Evolutionary conservation across 306 rosid species (phyloP), one percentile per base, ranked within the genome.

Genomic region (Cucumis cinereus): DNA sequence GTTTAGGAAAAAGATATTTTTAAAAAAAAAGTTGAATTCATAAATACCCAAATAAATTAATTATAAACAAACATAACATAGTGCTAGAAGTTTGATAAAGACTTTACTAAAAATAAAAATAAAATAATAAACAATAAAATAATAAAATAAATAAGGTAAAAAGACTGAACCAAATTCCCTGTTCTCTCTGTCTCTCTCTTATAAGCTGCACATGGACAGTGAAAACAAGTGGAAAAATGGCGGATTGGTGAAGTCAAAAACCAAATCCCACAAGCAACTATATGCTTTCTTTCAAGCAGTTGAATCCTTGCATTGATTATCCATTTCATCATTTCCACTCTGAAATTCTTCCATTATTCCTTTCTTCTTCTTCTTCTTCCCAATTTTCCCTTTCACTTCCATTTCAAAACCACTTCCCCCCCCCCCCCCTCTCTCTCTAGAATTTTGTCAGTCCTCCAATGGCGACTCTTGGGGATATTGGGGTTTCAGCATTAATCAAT

Each of bases 391-490:
- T 52, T 20, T 49, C 49, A 68, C 7, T 49, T 4, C 19, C 4
- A 16, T 43, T 12, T 76, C 61, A 30, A 45, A 9, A 19, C 60
- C 14, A n/a, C 13, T 40, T 67, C 24, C n/a, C 75, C 6, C 55
- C 15, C 28, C 50, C 50, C 55, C 15, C 28, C 50, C 50, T 77
- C 43, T 67, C 58, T 23, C 61, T 54, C 17, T 40, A 59, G 12
- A 73, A 4, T 8, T 47, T 57, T 63, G 4, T 75, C 68, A 41
- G 11, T 9, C 12, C 83, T 79, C 67, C 73, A 85, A 92, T 94
- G 99, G 97, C 99, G 9, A 86, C 95, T 69, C 88, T 94, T 19
- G 79, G 24, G 12, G 99, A 94, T 82, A 88, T 94, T 78, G 99
- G 97, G 49, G 97, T 94, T 72, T 94, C 99, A 13, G 97, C 97